phyloP scores from a whole-genome alignment of 192 early-diverging fungal genomes.

The Backusella morwellensis region DNA sequence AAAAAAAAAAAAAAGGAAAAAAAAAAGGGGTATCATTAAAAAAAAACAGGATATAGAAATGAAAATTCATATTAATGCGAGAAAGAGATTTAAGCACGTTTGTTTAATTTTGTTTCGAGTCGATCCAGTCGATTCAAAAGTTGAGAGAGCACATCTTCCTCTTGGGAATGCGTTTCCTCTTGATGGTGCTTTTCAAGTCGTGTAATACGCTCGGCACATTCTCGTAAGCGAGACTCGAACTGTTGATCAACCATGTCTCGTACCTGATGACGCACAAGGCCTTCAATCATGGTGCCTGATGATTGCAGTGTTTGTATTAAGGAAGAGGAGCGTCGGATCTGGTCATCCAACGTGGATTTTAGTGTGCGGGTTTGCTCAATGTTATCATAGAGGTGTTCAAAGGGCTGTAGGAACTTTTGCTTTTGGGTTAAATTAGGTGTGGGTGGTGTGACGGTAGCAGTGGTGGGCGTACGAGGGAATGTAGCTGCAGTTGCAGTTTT shows the following conservation, averaged over 20 bases:
- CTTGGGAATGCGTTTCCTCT: not conserved
- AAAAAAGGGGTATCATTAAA: not conserved
- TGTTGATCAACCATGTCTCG: conserved; percentile 48
- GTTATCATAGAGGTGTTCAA: conserved; percentile 53
- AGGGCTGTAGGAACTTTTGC: conserved; percentile 52
- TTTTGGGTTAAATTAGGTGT: conserved; percentile 34
- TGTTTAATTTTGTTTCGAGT: conserved; percentile 17
- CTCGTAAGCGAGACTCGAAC: conserved; percentile 43
- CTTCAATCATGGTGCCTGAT: conserved; percentile 71
- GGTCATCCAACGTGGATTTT: conserved; percentile 68
- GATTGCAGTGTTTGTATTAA: conserved; percentile 73
- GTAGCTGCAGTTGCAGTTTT: conserved; percentile 2
- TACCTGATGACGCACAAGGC: conserved; percentile 69
- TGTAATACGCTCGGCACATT: not conserved
- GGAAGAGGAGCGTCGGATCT: conserved; percentile 69
- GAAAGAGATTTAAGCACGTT: not conserved
- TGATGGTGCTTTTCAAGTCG: not conserved
- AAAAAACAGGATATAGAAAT: not conserved
- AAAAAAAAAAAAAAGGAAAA: not conserved
- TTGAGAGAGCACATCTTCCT: not conserved
- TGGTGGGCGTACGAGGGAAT: not conserved
- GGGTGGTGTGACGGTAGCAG: conserved; percentile 16
- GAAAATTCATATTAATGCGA: not conserved
- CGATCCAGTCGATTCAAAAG: conserved; percentile 17
- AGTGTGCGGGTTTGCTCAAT: conserved; percentile 59